These are phyloP conservation scores for Ogataea methylovora DNA, from an alignment of 805 yeast species.

Conservation along the genomic window DNA sequence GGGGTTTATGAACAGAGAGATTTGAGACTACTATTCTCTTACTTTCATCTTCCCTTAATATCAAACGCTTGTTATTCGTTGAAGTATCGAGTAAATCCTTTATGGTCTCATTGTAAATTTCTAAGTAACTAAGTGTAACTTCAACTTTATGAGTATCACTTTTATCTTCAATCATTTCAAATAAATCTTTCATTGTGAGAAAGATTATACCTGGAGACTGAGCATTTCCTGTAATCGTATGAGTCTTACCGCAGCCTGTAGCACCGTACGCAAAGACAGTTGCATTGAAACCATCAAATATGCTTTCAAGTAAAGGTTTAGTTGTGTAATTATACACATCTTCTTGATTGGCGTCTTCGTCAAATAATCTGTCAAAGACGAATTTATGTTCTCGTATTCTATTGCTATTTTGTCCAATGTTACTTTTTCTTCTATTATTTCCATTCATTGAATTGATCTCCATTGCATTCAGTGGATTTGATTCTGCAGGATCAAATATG, in stretches of 20 bases:
- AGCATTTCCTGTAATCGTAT: slow-evolving; percentile 74
- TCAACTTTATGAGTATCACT: slow-evolving; percentile 51
- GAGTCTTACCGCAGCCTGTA: slow-evolving; percentile 97
- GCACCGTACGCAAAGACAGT: slow-evolving; percentile 96
- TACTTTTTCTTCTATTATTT: slow-evolving; percentile 6
- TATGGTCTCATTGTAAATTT: slow-evolving; percentile 87
- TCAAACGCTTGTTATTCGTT: slow-evolving; percentile 34
- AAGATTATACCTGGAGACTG: slow-evolving; percentile 75
- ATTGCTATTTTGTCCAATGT: slow-evolving; percentile 24
- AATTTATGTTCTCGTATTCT: slow-evolving; percentile 68
- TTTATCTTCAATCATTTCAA: slow-evolving; percentile 47
- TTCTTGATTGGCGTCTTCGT: slow-evolving; percentile 52
- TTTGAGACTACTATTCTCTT: slow-evolving; percentile 65
- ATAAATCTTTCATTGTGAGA: slow-evolving; percentile 70
- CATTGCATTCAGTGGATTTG: slow-evolving; percentile 50
- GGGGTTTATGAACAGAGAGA: slow-evolving; percentile 54
- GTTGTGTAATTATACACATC: slow-evolving; percentile 65
- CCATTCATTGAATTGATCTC: slow-evolving; percentile 26
- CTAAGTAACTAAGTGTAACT: slow-evolving; percentile 65
- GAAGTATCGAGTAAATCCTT: slow-evolving; percentile 65
- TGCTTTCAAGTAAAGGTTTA: slow-evolving; percentile 61
- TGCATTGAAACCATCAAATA: slow-evolving; percentile 80
- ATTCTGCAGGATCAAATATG: slow-evolving; percentile 77
- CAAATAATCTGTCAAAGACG: slow-evolving; percentile 77
- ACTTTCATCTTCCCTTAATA: slow-evolving; percentile 65